Evolutionary conservation across 257 asterid species (phyloP).

Genomic region (Cinchona pubescens): DNA sequence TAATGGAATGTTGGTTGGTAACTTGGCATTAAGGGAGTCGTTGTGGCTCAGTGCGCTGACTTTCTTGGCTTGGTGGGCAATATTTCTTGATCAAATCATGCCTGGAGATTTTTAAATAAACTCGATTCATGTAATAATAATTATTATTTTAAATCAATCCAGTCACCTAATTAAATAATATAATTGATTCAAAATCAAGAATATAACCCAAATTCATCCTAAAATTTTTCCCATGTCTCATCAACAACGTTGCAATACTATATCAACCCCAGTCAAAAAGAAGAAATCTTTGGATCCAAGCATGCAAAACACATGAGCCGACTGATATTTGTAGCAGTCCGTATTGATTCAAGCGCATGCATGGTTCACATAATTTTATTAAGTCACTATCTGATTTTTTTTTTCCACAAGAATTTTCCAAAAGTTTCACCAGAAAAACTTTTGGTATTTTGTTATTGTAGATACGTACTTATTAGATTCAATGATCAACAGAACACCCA

Average conservation of each 20-base stretch:
- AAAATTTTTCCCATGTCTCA: too few species aligned
- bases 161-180: too few species aligned
- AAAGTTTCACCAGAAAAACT: not conserved
- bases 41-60: not conserved
- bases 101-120: too few species aligned
- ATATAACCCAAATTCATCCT: too few species aligned
- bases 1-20: too few species aligned
- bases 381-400: not conserved
- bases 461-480: too few species aligned
- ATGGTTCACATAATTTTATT: not conserved
- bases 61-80: not conserved
- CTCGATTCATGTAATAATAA: too few species aligned
- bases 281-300: not conserved
- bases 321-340: not conserved
- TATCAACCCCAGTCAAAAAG: not conserved
- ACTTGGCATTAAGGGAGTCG: not conserved
- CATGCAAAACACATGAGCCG: not conserved
- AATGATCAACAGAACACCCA: too few species aligned
- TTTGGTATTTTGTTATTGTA: not conserved
- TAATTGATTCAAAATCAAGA: too few species aligned
- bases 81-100: not conserved
- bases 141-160: too few species aligned
- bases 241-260: not conserved
- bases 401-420: not conserved
- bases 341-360: not conserved